These are phyloP conservation scores for Magnolia officinalis DNA, from an alignment of 164 flowering plant genomes.

Conservation along the genomic window DNA sequence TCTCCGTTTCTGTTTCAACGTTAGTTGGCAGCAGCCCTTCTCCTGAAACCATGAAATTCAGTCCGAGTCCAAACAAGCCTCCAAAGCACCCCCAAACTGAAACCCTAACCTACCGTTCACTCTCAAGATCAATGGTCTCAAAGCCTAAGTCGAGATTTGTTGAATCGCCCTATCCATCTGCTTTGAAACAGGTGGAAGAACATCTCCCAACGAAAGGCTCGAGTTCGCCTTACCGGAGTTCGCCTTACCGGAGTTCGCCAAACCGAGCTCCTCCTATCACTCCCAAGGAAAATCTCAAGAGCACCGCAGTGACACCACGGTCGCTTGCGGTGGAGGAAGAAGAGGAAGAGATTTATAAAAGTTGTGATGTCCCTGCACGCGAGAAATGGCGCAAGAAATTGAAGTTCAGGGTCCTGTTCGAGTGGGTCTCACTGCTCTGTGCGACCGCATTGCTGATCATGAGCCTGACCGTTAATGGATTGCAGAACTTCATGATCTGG, in stretches of 20 bases:
- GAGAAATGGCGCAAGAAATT: constrained; percentile 31
- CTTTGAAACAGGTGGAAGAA: constrained; percentile 15
- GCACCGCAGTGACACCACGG: constrained; percentile 35
- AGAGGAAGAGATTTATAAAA: constrained; percentile 55
- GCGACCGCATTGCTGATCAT: constrained; percentile 35
- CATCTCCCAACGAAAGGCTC: background rate
- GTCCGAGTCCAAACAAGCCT: constrained; percentile 31
- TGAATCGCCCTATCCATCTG: constrained; percentile 26
- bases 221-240: constrained; percentile 21
- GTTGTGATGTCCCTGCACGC: constrained; percentile 16
- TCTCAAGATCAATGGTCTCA: constrained; percentile 25
- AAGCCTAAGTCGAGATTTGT: constrained; percentile 48
- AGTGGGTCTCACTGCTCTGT: constrained; percentile 43
- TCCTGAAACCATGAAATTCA: constrained; percentile 23
- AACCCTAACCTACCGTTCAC: constrained; percentile 17
- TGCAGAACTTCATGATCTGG: constrained; percentile 38
- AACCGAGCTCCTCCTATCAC: constrained; percentile 6
- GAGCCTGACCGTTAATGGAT: constrained; percentile 37
- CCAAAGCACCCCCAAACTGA: constrained; percentile 27
- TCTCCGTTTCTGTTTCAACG: constrained; percentile 10
- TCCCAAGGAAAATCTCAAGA: constrained; percentile 23
- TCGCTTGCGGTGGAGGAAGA: constrained; percentile 32
- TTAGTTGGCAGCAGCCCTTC: constrained; percentile 21
- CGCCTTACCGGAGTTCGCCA: constrained; percentile 22
- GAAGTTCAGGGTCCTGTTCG: constrained; percentile 28